These are phyloP conservation scores for Colletotrichum theobromicola DNA, from an alignment of 2,329 filamentous ascomycete species.

Conservation along the genomic window DNA sequence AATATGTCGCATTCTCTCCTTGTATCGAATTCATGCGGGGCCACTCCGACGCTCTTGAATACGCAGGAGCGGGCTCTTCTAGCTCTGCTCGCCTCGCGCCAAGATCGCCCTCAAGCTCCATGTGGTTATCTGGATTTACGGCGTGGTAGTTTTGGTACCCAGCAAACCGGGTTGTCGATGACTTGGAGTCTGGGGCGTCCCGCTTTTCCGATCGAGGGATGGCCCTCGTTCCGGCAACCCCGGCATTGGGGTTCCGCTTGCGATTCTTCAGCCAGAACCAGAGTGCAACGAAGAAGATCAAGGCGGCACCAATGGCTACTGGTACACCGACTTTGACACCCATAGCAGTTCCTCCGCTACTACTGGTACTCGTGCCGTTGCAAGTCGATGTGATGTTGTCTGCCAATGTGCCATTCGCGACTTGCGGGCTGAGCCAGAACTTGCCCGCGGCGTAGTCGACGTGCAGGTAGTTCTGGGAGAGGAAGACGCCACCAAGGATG, in stretches of 20 bases:
- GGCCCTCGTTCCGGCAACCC: background rate
- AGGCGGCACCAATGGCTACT: background rate
- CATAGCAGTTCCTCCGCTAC: background rate
- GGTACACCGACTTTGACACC: conserved; percentile 9
- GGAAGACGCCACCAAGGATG: conserved; percentile 18
- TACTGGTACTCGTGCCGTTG: background rate
- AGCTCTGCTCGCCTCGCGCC: background rate
- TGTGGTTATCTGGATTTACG: background rate
- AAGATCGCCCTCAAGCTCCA: conserved; percentile 14
- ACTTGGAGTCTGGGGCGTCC: conserved; percentile 12
- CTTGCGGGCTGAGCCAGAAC: conserved; percentile 23
- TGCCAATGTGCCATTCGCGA: conserved; percentile 11
- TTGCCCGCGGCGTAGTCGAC: conserved; percentile 16
- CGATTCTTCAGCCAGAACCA: conserved; percentile 16
- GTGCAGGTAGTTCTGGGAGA: conserved; percentile 23
- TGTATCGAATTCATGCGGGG: conserved; percentile 15
- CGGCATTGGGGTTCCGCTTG: background rate
- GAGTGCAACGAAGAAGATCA: background rate
- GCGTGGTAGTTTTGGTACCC: background rate
- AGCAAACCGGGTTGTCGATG: conserved; percentile 11
- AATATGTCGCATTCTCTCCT: conserved; percentile 1
- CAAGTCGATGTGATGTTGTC: conserved; percentile 9
- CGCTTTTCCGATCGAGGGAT: conserved; percentile 16
- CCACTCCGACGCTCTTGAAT: conserved; percentile 7
- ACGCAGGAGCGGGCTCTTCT: conserved; percentile 1